Evolutionary conservation across 768 basidiomycete species (phyloP).

Genomic region (Tricholoma flavovirens): DNA sequence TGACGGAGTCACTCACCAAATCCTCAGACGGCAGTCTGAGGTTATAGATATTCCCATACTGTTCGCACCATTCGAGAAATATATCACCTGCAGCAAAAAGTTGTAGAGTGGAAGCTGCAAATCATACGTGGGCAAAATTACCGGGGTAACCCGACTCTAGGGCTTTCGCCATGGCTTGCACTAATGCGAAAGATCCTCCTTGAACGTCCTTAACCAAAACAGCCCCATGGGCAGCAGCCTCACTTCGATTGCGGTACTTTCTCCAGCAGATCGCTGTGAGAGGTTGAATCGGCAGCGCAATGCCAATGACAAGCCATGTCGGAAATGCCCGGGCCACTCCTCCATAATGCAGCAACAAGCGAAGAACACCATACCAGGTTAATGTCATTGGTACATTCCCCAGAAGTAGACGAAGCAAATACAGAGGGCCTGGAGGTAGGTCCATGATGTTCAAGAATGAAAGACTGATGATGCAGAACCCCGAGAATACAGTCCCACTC

Average conservation of each 20-base stretch:
- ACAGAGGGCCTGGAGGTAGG: neutral
- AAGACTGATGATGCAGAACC: no score
- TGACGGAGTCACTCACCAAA: neutral
- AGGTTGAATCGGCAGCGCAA: neutral
- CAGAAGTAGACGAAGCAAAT: neutral
- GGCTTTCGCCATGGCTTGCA: neutral
- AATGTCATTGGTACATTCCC: neutral
- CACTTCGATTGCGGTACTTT: neutral
- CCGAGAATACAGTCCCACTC: no score
- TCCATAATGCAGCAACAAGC: neutral
- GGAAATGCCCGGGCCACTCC: neutral
- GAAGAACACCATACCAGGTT: neutral
- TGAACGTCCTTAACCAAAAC: neutral
- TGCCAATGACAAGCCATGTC: neutral
- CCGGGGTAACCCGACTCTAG: neutral
- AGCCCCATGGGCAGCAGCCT: neutral
- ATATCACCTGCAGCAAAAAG: neutral
- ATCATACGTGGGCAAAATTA: neutral
- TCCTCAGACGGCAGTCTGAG: neutral
- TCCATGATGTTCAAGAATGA: neutral
- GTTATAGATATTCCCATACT: neutral
- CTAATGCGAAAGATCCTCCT: neutral
- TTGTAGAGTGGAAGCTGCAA: neutral
- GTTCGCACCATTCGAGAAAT: neutral
- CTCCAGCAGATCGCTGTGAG: neutral